These are phyloP conservation scores for Claviceps fusiformis DNA, from an alignment of 2,329 filamentous ascomycete genomes.

Conservation along the genomic window DNA sequence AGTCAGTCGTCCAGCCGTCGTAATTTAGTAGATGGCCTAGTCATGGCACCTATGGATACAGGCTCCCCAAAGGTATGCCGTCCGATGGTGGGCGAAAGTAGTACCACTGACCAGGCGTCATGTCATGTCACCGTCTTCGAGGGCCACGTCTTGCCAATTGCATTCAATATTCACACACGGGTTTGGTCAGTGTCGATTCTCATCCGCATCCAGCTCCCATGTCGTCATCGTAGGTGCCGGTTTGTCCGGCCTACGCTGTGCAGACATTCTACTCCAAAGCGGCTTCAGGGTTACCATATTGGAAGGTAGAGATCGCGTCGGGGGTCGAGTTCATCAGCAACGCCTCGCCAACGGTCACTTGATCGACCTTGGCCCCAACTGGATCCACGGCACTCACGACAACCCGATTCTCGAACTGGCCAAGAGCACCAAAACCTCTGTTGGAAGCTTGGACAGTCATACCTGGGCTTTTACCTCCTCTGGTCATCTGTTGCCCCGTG, in stretches of 20 bases:
- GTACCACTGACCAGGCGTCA: background rate
- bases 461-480: conserved; percentile 43
- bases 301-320: conserved; percentile 53
- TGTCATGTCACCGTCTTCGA: background rate
- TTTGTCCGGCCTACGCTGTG: conserved; percentile 56
- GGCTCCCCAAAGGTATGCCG: conserved; percentile 22
- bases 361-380: conserved; percentile 59
- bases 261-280: conserved; percentile 50
- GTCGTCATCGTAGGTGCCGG: conserved; percentile 59
- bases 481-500: conserved; percentile 34
- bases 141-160: background rate
- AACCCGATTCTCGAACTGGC: conserved; percentile 60
- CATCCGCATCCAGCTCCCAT: conserved; percentile 27
- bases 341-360: conserved; percentile 32
- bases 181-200: conserved; percentile 9
- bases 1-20: conserved; percentile 19
- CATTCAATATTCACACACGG: background rate
- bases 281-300: conserved; percentile 56
- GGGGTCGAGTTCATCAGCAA: conserved; percentile 47
- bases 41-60: conserved; percentile 17
- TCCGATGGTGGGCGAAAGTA: background rate
- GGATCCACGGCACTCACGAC: conserved; percentile 61
- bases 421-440: conserved; percentile 40
- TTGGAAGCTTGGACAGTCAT: conserved; percentile 34
- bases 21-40: conserved; percentile 17